phyloP scores from a whole-genome alignment of 2,329 filamentous ascomycete genomes.

The Penicillium verrucosum region DNA sequence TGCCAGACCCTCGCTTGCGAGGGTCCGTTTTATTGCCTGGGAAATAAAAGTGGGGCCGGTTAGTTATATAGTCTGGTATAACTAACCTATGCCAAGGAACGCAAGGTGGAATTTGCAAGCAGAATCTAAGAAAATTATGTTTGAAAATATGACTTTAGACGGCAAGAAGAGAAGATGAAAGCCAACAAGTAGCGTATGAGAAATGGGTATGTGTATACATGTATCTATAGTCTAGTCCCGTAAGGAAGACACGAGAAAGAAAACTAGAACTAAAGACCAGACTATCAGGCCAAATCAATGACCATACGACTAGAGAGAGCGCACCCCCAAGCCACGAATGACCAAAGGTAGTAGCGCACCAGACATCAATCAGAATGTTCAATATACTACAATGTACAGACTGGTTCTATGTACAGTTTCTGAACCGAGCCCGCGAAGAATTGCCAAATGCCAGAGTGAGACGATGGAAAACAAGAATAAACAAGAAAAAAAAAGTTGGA shows the following conservation, averaged over 20 bases:
- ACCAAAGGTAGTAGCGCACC: too few species aligned
- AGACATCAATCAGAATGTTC: not conserved
- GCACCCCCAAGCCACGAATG: too few species aligned
- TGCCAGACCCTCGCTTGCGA: too few species aligned
- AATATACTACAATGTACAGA: constrained; percentile 14
- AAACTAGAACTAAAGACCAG: not conserved
- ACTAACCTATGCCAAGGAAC: not conserved
- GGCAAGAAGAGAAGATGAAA: not conserved
- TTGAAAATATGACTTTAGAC: not conserved
- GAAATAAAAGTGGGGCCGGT: too few species aligned
- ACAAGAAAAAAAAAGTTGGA: not conserved
- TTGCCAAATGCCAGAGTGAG: not conserved
- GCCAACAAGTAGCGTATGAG: not conserved
- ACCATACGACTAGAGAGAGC: not conserved
- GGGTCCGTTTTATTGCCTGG: too few species aligned
- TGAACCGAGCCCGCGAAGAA: constrained; percentile 3
- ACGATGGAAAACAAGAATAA: not conserved
- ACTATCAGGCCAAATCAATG: not conserved
- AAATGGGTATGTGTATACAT: not conserved
- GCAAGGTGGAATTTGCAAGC: not conserved
- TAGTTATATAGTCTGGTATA: not conserved
- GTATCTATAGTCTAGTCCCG: not conserved
- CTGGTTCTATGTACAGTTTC: constrained; percentile 11
- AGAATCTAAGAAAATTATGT: too few species aligned
- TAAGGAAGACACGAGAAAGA: not conserved